Percentiles rank a stretch among this genome's conserved stretches.
These are phyloP conservation scores for Suillus bovinus DNA, from an alignment of 768 basidiomycete genomes.

Conservation along the genomic window DNA sequence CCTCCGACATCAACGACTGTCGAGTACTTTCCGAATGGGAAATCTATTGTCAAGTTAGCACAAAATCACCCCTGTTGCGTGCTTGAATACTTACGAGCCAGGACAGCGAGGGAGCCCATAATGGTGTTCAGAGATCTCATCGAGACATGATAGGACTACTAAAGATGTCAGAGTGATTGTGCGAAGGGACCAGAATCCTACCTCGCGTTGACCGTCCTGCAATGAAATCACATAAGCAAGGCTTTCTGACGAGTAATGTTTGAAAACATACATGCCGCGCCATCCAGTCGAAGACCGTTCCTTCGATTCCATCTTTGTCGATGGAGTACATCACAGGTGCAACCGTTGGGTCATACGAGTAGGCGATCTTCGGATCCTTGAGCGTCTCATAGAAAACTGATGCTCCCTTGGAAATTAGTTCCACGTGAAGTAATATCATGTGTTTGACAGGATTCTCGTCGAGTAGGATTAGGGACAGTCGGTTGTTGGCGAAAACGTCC, in stretches of 20 bases:
- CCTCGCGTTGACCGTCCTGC: slow-evolving; percentile 24
- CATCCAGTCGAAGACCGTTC: slow-evolving; percentile 29
- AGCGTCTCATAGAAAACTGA: slow-evolving; percentile 27
- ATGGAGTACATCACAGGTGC: slow-evolving; percentile 24
- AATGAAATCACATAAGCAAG: neutral
- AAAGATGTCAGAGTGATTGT: neutral
- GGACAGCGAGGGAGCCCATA: slow-evolving; percentile 27
- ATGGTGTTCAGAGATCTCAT: slow-evolving; percentile 26
- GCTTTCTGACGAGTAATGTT: neutral
- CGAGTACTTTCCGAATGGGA: slow-evolving; percentile 31
- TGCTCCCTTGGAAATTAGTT: slow-evolving; percentile 19
- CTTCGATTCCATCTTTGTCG: slow-evolving; percentile 19
- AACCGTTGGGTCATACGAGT: slow-evolving; percentile 22
- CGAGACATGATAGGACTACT: slow-evolving; percentile 22
- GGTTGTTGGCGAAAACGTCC: slow-evolving; percentile 36
- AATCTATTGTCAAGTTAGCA: slow-evolving; percentile 20
- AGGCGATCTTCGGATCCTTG: slow-evolving; percentile 22
- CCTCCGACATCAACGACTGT: slow-evolving; percentile 38
- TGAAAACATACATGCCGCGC: slow-evolving; percentile 18
- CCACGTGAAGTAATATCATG: slow-evolving; percentile 22
- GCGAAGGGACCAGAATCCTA: slow-evolving; percentile 1
- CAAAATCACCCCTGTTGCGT: neutral
- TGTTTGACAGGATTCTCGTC: slow-evolving; percentile 23
- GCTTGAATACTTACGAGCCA: slow-evolving; percentile 19
- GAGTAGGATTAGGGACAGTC: slow-evolving; percentile 32